Evolutionary conservation across 2,329 filamentous ascomycete genomes (phyloP), one percentile per base, ranked within the genome.

Genomic region (Colletotrichum camelliae): DNA sequence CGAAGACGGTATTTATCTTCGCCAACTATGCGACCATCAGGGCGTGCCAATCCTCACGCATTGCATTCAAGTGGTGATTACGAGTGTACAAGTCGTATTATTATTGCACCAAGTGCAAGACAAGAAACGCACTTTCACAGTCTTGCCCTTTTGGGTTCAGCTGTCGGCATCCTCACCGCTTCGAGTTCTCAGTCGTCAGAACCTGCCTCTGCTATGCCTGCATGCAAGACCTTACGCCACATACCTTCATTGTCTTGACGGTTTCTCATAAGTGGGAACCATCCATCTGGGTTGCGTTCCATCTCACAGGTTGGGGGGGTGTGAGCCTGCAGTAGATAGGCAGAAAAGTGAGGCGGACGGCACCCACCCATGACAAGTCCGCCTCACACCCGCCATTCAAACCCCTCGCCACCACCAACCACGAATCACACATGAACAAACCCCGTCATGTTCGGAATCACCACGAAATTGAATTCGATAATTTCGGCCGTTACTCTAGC

Each of bases 281-380:
- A 65, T 73, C 24, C 62, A 73, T 65, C 64, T 60, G 65, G 37
- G 39, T 35, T 55, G 37, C 55, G 48, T 76, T 76, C 70, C 70
- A 73, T 58, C 65, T 65, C 37, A 55, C 43, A 69, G 39, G 57
- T 74, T 24, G 74, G 65, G 72, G 72, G 62, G 58, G 64, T 55
- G 67, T 68, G 66, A 72, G 70, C 67, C 16, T 78, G 77, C 77
- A 77, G 75, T 68, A 74, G 75, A 75, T 71, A 62, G 52, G 48
- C 66, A 62, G 37, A 52, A 76, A 78, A 78, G 72, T 77, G 77
- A 78, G 77, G 77, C 77, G 75, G 57, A 77, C 77, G 75, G 62
- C 71, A 55, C 52, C 66, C 68, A 67, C 60, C 74, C 74, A 61
- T 65, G 64, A 61, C 69, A 68, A 60, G 76, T 62, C 35, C 72